Conservation (phyloP, 2,329 filamentous ascomycete species). For the Pseudocercospora fuligena region DNA sequence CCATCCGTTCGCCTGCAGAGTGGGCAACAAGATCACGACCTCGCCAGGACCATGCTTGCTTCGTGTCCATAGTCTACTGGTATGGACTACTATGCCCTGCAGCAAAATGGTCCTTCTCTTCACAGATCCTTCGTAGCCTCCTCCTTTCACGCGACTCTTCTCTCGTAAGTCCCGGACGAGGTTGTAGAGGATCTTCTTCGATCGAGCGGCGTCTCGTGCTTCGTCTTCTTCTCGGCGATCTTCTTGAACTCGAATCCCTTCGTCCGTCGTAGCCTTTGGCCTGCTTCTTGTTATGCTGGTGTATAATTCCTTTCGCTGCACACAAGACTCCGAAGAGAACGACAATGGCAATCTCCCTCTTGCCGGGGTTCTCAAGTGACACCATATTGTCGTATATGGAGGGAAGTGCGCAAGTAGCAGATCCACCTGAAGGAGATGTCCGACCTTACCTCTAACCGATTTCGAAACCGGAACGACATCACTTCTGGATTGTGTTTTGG, state of each 20-base stretch:
- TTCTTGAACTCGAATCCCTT: not conserved
- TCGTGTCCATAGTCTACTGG: not conserved
- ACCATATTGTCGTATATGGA: conserved; percentile 5
- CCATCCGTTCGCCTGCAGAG: not conserved
- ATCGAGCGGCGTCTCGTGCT: not conserved
- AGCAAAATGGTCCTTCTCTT: not conserved
- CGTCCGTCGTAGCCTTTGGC: not conserved
- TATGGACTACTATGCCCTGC: not conserved
- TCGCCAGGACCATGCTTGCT: not conserved
- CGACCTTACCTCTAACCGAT: not conserved
- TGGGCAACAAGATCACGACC: not conserved
- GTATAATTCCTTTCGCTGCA: conserved; percentile 16
- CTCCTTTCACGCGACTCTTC: not conserved
- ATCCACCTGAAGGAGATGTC: not conserved
- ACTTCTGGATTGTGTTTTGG: not conserved
- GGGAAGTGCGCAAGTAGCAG: not conserved
- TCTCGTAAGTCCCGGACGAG: not conserved
- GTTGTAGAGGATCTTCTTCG: not conserved
- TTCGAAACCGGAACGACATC: not conserved
- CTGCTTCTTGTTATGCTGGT: conserved; percentile 7
- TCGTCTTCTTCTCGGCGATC: not conserved
- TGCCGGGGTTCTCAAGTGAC: conserved; percentile 16
- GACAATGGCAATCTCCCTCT: conserved; percentile 18
- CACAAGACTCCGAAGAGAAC: conserved; percentile 17
- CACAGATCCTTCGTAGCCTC: not conserved